Conservation (phyloP, 2,329 filamentous ascomycete genomes). For the Cordyceps fumosorosea region DNA sequence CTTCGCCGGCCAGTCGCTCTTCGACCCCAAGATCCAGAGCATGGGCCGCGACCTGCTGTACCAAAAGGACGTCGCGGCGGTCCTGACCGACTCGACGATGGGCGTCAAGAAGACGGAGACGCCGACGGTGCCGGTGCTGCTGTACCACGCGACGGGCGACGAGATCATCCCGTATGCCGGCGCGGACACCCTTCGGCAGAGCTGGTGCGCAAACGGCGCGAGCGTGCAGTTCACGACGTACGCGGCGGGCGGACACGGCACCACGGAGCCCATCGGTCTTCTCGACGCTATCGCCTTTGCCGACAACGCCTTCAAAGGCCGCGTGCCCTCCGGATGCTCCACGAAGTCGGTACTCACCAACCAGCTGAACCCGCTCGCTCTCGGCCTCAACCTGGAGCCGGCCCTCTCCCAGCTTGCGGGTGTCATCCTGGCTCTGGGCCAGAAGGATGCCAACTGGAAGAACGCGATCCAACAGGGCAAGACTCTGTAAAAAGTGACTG, state of each 20-base stretch:
- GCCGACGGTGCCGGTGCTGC: conserved; percentile 8
- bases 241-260: conserved; percentile 6
- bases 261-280: conserved; percentile 5
- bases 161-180: conserved; percentile 11
- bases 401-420: background rate
- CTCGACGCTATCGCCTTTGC: conserved; percentile 3
- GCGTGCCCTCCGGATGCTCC: background rate
- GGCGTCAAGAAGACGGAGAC: conserved; percentile 9
- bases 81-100: conserved; percentile 1
- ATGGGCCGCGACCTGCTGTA: conserved; percentile 8
- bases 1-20: conserved; percentile 8
- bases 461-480: background rate
- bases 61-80: background rate
- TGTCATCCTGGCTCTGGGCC: background rate
- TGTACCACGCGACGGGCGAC: conserved; percentile 12
- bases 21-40: conserved; percentile 9
- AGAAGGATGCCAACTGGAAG: conserved; percentile 8
- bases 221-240: conserved; percentile 9
- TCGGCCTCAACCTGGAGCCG: conserved; percentile 10
- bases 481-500: background rate
- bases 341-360: conserved; percentile 2
- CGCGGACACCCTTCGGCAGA: background rate
- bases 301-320: conserved; percentile 9
- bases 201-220: conserved; percentile 12
- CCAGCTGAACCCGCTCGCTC: conserved; percentile 7